Base-by-base conservation (phyloP, 75 land plant genomes). In the Sequoia sempervirens region DNA sequence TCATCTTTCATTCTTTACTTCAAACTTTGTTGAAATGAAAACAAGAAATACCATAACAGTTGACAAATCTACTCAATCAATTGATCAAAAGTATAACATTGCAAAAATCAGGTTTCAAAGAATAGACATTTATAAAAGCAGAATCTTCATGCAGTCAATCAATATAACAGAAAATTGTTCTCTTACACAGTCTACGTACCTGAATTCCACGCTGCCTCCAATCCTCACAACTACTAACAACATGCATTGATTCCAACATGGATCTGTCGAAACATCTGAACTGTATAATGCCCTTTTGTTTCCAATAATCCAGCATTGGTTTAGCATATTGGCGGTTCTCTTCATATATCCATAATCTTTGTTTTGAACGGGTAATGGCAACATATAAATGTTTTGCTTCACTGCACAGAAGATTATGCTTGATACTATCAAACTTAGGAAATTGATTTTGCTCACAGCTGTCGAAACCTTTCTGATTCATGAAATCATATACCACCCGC, bases 251-350 rank as follows among this genome's bases (percentile, higher is more conserved):
- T n/a, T 87, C 80, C 47, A 86, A 86, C 58, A 94, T 80, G 5
- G 93, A 86, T 18, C 75, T 74, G 84, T 93, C 95, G 34, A 94
- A 45, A 13, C 80, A 30, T 52, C 83, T 85, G 7, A 76, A 85
- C 85, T 91, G 88, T n/a, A 93, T 92, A 81, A 91, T 85, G 32
- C 88, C 79, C 47, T 69, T 15, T 37, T 72, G 84, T 86, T 86
- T 94, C 95, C 96, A 94, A 81, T 91, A 94, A 68, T 94, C 92
- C 84, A 93, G 80, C 79, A 93, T 89, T 26, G 96, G 93, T 26
- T 89, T 84, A 26, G 86, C 88, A 41, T 81, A 17, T 45, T 93
- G 87, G 36, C 82, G 87, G 28, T 14, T 76, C 30, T 85, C 92
- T 37, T 94, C 96, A 84, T 89, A 94, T 32, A 93, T 90, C 93